A percentile compares a stretch with the other conserved stretches of the same genome.
Conservation (phyloP, 208 protist genomes). For the Wallacemonas sp. region DNA sequence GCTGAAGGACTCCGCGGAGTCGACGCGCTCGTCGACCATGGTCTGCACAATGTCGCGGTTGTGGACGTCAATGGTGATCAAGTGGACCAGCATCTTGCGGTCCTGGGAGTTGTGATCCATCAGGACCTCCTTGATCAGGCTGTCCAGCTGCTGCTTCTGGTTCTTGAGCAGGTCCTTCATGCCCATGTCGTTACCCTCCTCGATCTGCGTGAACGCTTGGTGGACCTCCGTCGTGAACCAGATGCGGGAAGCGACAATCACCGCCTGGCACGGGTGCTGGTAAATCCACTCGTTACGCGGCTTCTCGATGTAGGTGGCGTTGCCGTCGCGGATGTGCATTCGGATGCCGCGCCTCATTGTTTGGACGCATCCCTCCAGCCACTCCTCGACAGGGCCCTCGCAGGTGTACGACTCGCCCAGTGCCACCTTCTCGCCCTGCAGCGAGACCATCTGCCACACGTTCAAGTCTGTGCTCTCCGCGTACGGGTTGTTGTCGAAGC, state of each 20-base stretch:
- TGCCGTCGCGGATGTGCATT: slow-evolving; percentile 87
- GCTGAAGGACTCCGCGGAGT: slow-evolving; percentile 93
- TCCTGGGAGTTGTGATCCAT: slow-evolving; percentile 90
- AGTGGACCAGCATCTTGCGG: slow-evolving; percentile 97
- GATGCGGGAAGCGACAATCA: slow-evolving; percentile 95
- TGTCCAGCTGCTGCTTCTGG: slow-evolving; percentile 93
- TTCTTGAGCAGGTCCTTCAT: slow-evolving; percentile 98
- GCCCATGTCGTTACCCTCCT: slow-evolving; percentile 98
- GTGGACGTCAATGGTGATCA: slow-evolving; percentile 99
- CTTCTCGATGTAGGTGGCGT: slow-evolving; percentile 96
- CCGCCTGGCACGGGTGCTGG: slow-evolving; percentile 96
- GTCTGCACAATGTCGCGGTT: slow-evolving; percentile 93
- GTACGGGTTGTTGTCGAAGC: slow-evolving; percentile 82
- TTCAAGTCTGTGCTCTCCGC: slow-evolving; percentile 43
- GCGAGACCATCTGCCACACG: slow-evolving; percentile 93
- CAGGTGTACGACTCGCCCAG: slow-evolving; percentile 92
- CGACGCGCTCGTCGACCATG: slow-evolving; percentile 95
- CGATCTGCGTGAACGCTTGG: slow-evolving; percentile 97
- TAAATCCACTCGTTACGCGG: slow-evolving; percentile 97
- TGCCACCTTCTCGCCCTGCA: slow-evolving; percentile 94
- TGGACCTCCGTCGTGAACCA: slow-evolving; percentile 98
- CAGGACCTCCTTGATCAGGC: slow-evolving; percentile 95
- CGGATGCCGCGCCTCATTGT: slow-evolving; percentile 86
- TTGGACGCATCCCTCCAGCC: slow-evolving; percentile 94
- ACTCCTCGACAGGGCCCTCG: slow-evolving; percentile 96